These are phyloP conservation scores for Podila epigama DNA, from an alignment of 192 early-diverging fungal genomes.

Conservation along the genomic window DNA sequence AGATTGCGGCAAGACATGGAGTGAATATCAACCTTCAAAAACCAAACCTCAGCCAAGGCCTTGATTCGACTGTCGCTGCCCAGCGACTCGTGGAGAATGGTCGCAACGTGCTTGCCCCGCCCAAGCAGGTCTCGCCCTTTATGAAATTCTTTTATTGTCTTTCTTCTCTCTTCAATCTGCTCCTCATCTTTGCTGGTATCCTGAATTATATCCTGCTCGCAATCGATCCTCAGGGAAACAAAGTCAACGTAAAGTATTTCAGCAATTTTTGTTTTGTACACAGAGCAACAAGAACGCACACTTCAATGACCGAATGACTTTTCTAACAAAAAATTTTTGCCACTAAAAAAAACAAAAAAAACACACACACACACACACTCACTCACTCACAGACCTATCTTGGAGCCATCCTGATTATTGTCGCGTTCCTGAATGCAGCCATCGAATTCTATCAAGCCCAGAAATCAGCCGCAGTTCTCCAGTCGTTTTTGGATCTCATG, in stretches of 20 bases:
- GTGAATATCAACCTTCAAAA: conserved; percentile 63
- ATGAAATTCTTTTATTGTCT: conserved; percentile 81
- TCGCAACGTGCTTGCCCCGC: conserved; percentile 88
- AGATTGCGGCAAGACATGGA: conserved; percentile 50
- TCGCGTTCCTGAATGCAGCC: conserved; percentile 89
- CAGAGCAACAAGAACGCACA: not conserved
- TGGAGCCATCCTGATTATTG: conserved; percentile 86
- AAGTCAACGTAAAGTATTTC: conserved; percentile 80
- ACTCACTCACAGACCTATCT: conserved; percentile 71
- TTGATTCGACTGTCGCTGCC: conserved; percentile 67
- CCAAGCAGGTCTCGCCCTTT: conserved; percentile 79
- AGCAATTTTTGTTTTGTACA: not conserved
- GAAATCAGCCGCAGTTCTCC: conserved; percentile 88
- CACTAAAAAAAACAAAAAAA: not conserved
- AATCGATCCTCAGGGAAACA: conserved; percentile 81
- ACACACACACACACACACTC: not conserved
- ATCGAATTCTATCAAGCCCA: conserved; percentile 95
- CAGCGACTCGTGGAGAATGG: conserved; percentile 75
- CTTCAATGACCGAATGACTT: not conserved
- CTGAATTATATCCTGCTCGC: conserved; percentile 80
- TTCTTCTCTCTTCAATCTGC: conserved; percentile 84
- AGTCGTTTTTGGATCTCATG: conserved; percentile 92
- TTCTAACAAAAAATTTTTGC: not conserved
- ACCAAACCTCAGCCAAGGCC: conserved; percentile 74
- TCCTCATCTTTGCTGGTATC: conserved; percentile 85